Base-by-base conservation (phyloP, 768 basidiomycete genomes). In the Coprinopsis cinerea region DNA sequence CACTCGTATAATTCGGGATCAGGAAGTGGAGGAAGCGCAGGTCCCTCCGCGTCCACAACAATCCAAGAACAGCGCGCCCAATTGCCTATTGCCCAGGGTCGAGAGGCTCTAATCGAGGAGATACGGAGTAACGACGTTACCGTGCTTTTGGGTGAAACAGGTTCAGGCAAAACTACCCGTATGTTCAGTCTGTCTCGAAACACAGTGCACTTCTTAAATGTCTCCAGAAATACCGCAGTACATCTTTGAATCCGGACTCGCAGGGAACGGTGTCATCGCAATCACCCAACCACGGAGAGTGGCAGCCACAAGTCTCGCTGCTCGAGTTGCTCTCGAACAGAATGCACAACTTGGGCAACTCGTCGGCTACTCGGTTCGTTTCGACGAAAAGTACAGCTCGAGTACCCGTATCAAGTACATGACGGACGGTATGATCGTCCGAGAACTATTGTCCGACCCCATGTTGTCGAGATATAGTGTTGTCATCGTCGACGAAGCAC, bases 91-190 rank as follows among this genome's bases (percentile, higher is more conserved):
- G 85, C 83, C 24, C 75, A 75, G 66, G 91, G 89, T 49, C 82
- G 76, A 61, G 85, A 89, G 20, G 81, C 83, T 24, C 74, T 95
- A 24, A 67, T 92, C 24, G 73, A 79, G 50, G 84, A 84, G 64
- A 83, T 95, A 45, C 66, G 68, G 25, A 76, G 81, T 54, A 85
- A 90, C 71, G 87, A 92, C 62, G 85, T 92, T 5, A 88, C 85
- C 1, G 82, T 98, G 37, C 78, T 99, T 7, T 77, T 99, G 1
- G 96, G 94, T 32, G 96, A 99, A 68, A 98, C 96, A 0, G 96
- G 96, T 11, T 96, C 93, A 17, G 96, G 96, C 54, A 99, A 99
- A 71, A 95, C 95, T 0, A 99, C 96, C 43, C 95, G 95, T 95
- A 66, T 60, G 92, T 83, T 35, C 47, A 44, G 40, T n/a, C 44